Conservation (phyloP, 495 filamentous ascomycete genomes). For the Penicillium riverlandense region DNA sequence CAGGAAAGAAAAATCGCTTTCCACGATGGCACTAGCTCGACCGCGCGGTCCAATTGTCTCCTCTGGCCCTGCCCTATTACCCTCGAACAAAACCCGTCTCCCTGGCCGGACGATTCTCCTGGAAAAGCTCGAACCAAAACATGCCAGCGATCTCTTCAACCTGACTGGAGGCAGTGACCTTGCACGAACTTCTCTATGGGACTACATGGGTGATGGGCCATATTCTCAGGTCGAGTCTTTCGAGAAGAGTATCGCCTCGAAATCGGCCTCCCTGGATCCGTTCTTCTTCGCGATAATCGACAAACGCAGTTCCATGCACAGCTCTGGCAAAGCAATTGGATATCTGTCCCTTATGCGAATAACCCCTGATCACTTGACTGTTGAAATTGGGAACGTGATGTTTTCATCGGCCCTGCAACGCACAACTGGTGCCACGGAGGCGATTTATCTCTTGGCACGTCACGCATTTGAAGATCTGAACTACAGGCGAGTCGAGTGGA, state of each 20-base stretch:
- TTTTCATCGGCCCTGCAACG: slow-evolving; percentile 39
- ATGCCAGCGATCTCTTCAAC: slow-evolving; percentile 33
- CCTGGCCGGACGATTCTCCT: slow-evolving; percentile 31
- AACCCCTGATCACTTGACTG: slow-evolving; percentile 22
- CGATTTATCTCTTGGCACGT: slow-evolving; percentile 39
- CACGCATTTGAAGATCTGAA: slow-evolving; percentile 43
- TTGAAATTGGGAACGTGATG: slow-evolving; percentile 47
- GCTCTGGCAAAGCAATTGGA: slow-evolving; percentile 25
- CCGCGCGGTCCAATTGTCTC: slow-evolving; percentile 17
- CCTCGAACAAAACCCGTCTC: slow-evolving; percentile 14
- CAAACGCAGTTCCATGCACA: slow-evolving; percentile 4
- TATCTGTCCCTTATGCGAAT: slow-evolving; percentile 38
- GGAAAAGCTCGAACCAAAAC: slow-evolving; percentile 23
- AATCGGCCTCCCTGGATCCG: slow-evolving; percentile 22
- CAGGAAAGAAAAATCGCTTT: neutral
- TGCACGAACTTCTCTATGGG: slow-evolving; percentile 29
- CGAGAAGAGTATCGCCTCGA: slow-evolving; percentile 14
- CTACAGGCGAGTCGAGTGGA: slow-evolving; percentile 52
- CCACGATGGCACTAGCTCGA: slow-evolving; percentile 2
- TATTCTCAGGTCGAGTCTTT: slow-evolving; percentile 26
- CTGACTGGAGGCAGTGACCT: slow-evolving; percentile 27
- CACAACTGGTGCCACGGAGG: slow-evolving; percentile 44
- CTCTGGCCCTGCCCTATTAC: slow-evolving; percentile 12
- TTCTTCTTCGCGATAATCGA: slow-evolving; percentile 38
- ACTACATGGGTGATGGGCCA: slow-evolving; percentile 39